Conservation (phyloP, 1,284 basidiomycete genomes). For the Boletus mariae region DNA sequence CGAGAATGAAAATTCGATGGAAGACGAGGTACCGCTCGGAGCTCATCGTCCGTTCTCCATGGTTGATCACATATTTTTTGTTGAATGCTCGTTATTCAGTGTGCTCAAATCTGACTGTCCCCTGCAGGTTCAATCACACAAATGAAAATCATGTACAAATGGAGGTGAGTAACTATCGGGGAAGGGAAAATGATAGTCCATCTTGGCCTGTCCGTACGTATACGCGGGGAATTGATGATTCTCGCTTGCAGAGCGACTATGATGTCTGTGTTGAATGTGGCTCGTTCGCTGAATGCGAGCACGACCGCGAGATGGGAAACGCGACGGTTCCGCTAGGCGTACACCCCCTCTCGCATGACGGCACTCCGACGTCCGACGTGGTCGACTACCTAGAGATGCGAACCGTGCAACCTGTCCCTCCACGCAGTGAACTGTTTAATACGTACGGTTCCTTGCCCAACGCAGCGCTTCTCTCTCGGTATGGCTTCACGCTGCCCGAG, state of each 20-base stretch:
- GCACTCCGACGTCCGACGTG: constrained; percentile 10
- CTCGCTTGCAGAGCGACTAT: constrained; percentile 63
- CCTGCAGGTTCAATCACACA: constrained; percentile 75
- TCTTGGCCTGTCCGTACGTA: constrained; percentile 3
- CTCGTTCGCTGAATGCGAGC: constrained; percentile 65
- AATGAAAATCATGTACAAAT: constrained; percentile 74
- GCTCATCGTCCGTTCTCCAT: not conserved
- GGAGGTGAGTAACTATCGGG: constrained; percentile 48
- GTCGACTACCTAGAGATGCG: constrained; percentile 65
- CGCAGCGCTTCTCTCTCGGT: constrained; percentile 28
- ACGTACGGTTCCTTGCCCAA: constrained; percentile 64
- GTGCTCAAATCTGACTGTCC: constrained; percentile 11
- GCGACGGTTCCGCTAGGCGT: constrained; percentile 1
- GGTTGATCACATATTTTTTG: not conserved
- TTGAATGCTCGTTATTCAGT: not conserved
- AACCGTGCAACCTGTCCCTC: constrained; percentile 47
- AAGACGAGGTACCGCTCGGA: not conserved
- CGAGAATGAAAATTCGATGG: not conserved
- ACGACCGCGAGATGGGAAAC: constrained; percentile 48
- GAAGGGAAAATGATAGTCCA: constrained; percentile 1
- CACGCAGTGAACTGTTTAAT: constrained; percentile 74
- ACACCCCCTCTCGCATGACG: constrained; percentile 12
- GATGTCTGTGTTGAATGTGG: constrained; percentile 83
- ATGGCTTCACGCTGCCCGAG: constrained; percentile 36
- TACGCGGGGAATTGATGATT: constrained; percentile 13